phyloP scores from a whole-genome alignment of 2,329 filamentous ascomycete species.

The Colletotrichum gigasporum region DNA sequence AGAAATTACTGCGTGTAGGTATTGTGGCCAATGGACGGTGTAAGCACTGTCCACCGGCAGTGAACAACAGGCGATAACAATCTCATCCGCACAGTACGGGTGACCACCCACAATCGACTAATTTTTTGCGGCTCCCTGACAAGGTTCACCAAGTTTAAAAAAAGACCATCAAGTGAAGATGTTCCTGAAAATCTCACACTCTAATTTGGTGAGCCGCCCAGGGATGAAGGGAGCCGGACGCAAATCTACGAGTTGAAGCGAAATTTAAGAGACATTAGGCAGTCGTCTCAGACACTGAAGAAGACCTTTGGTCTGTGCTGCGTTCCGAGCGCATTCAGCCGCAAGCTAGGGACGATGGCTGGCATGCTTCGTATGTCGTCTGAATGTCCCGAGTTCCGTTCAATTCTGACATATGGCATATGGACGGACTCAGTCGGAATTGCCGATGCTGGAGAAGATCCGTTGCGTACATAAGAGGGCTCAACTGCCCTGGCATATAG shows the following conservation, averaged over 20 bases:
- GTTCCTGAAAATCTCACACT: too few species aligned
- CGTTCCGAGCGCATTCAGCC: constrained; percentile 19
- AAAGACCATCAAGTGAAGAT: too few species aligned
- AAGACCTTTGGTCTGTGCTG: constrained; percentile 9
- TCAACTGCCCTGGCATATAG: background rate
- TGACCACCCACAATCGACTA: too few species aligned
- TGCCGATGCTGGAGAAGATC: background rate
- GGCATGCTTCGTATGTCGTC: constrained; percentile 16
- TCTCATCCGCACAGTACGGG: too few species aligned
- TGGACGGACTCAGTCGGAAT: background rate
- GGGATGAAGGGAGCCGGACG: background rate
- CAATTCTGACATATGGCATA: background rate
- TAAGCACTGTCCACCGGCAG: too few species aligned
- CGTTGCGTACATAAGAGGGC: background rate
- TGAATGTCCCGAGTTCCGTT: background rate
- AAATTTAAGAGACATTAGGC: background rate
- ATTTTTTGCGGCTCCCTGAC: too few species aligned
- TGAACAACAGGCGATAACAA: too few species aligned
- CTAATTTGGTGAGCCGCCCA: too few species aligned
- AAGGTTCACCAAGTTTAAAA: too few species aligned
- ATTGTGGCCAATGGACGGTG: too few species aligned
- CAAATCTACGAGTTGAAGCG: too few species aligned
- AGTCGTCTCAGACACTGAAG: background rate
- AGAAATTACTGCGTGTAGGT: background rate
- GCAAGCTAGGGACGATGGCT: constrained; percentile 16